These are phyloP conservation scores for Bruguiera sexangula DNA, from an alignment of 345 rosid species.

Conservation along the genomic window DNA sequence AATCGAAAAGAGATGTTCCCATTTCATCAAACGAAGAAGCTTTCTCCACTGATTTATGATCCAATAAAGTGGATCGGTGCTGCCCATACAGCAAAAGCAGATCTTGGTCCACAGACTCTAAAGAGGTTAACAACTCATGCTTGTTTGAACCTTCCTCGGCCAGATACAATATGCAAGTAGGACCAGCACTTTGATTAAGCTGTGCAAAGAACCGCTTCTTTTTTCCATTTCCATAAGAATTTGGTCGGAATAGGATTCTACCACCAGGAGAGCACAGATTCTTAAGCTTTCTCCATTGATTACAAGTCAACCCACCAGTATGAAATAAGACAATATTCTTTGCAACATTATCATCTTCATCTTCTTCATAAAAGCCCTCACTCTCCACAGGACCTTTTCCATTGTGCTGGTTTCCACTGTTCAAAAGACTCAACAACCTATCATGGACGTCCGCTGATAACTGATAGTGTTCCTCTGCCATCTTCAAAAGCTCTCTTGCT, in stretches of 20 bases:
- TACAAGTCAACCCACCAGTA: conserved; percentile 5
- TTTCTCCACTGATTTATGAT: neutral
- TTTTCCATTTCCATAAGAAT: neutral
- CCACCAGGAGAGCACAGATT: conserved; percentile 1
- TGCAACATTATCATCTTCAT: conserved; percentile 6
- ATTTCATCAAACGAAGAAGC: neutral
- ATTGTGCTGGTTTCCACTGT: no score
- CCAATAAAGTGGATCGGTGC: neutral
- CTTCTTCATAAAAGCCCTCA: neutral
- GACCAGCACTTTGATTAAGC: neutral
- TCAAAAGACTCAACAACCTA: no score
- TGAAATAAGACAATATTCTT: neutral
- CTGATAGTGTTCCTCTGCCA: conserved; percentile 7
- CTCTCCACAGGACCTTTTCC: neutral
- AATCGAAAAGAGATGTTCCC: neutral
- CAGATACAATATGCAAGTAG: neutral
- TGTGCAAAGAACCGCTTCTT: neutral
- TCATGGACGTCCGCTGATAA: neutral
- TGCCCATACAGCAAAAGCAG: conserved; percentile 1
- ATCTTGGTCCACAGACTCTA: neutral
- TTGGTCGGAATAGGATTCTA: neutral
- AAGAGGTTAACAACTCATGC: neutral
- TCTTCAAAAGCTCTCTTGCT: conserved; percentile 20
- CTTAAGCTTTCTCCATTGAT: conserved; percentile 1
- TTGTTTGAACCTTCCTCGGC: neutral